Evolutionary conservation across 1,139 yeast species (phyloP), one percentile per base, ranked within the genome.

Genomic region (Geotrichum aggregatum): DNA sequence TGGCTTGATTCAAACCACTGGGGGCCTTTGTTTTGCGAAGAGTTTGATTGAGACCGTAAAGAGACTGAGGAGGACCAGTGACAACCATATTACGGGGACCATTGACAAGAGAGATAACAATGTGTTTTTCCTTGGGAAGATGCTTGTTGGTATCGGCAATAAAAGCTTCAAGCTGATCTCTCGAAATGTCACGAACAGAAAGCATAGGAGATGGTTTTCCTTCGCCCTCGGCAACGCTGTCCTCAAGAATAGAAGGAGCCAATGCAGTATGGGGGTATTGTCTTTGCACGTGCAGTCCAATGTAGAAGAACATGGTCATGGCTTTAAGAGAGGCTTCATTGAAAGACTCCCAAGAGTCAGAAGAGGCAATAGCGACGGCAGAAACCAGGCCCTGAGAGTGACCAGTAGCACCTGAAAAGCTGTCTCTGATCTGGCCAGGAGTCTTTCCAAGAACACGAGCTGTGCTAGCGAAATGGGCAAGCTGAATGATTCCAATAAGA

Each of bases 181-280:
- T 75, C 33, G 95, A 78, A 66, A 92, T 79, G 69, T 91, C 97
- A 70, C 96, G 83, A 58, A 92, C 80, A 13, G 97, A 85, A 68
- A 92, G 80, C 99, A 92, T 92, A 60, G 98, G 98, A 60, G 95
- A 84, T 59, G 98, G 98, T 66, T 82, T 79, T 62, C 99, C 98
- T 76, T 92, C 99, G 63, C 92, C 94, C 66, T 89, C 84, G 65
- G 87, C 94, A 67, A 87, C 82, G 36, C 96, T 86, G 71, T 92
- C 98, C 71, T 88, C 91, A 62, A 91, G 80, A 73, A 88, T 86
- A 31, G 95, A 81, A 58, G 98, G 98, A 47, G 98, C 91, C 68
- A 92, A 78, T 38, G 96, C 86, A 49, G 98, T 92, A 67, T 87
- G 82, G 66, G 98, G 98, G 72, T 89, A 92, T 58, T 84, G 81